Percentiles rank a stretch among this genome's conserved stretches.
Conservation (phyloP, 2,329 filamentous ascomycete species). For the Emergomyces orientalis region DNA sequence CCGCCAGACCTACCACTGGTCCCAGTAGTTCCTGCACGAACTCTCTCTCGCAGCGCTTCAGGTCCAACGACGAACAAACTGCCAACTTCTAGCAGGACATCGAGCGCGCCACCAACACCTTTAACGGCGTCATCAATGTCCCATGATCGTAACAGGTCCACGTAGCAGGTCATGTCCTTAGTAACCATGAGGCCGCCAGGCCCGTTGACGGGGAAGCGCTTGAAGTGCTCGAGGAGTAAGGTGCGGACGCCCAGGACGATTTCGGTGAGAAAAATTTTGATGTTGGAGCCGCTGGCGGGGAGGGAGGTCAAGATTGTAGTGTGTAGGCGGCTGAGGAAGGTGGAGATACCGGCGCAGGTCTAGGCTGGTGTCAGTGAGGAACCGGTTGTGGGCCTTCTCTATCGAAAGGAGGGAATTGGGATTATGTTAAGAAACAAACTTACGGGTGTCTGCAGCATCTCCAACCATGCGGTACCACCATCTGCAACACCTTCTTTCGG, state of each 20-base stretch:
- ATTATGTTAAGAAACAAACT: slow-evolving; percentile 13
- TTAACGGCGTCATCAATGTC: slow-evolving; percentile 56
- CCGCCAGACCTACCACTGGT: slow-evolving; percentile 31
- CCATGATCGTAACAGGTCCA: slow-evolving; percentile 76
- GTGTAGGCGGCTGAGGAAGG: slow-evolving; percentile 64
- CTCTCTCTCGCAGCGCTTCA: slow-evolving; percentile 63
- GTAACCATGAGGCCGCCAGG: slow-evolving; percentile 91
- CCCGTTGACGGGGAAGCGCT: slow-evolving; percentile 85
- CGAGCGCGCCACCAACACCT: slow-evolving; percentile 50
- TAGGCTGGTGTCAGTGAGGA: slow-evolving; percentile 14
- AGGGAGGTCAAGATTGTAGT: slow-evolving; percentile 57
- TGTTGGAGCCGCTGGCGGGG: slow-evolving; percentile 56
- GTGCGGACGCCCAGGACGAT: slow-evolving; percentile 68
- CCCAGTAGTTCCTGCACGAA: slow-evolving; percentile 43
- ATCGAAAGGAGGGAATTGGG: not conserved
- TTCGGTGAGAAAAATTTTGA: slow-evolving; percentile 73
- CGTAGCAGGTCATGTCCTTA: slow-evolving; percentile 92
- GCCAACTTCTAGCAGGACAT: slow-evolving; percentile 85
- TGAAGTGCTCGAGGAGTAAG: slow-evolving; percentile 84
- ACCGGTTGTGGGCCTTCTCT: slow-evolving; percentile 10
- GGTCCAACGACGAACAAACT: slow-evolving; percentile 90
- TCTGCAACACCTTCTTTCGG: slow-evolving; percentile 62
- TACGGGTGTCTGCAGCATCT: slow-evolving; percentile 67
- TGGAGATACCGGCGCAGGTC: slow-evolving; percentile 71
- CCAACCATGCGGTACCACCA: slow-evolving; percentile 43